Conservation (phyloP, 345 rosid species). For the Mangifera indica region DNA sequence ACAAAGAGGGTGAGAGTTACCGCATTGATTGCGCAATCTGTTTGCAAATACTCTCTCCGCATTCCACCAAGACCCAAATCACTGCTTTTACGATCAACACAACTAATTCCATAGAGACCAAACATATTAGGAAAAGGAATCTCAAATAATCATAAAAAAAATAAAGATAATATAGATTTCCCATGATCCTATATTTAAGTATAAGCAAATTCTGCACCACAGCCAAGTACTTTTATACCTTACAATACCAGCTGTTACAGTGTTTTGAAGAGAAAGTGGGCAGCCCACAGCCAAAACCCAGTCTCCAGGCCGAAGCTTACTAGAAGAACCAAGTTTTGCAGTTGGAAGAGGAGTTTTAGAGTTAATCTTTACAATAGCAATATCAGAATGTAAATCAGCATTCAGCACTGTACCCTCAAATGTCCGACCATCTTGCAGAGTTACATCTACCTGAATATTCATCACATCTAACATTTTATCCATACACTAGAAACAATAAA, state of each 20-base stretch:
- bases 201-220: too few species aligned
- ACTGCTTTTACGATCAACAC: constrained; percentile 95
- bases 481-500: neutral
- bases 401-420: constrained; percentile 80
- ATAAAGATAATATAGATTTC: neutral
- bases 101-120: constrained; percentile 39
- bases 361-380: constrained; percentile 84
- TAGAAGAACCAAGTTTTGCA: constrained; percentile 82
- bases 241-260: constrained; percentile 90
- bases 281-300: constrained; percentile 95
- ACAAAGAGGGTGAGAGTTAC: constrained; percentile 39
- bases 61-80: constrained; percentile 86
- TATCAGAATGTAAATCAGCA: constrained; percentile 87
- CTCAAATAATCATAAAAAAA: constrained; percentile 13
- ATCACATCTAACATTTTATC: neutral
- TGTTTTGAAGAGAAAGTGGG: constrained; percentile 92
- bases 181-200: too few species aligned
- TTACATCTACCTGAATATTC: constrained; percentile 73
- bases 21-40: constrained; percentile 83
- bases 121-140: constrained; percentile 6
- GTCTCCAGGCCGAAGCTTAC: constrained; percentile 90
- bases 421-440: constrained; percentile 90
- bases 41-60: constrained; percentile 83
- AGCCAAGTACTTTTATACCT: constrained; percentile 41
- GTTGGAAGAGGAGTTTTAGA: constrained; percentile 76